Conservation (phyloP, 768 basidiomycete species). For the Tephrocybe sp. region DNA sequence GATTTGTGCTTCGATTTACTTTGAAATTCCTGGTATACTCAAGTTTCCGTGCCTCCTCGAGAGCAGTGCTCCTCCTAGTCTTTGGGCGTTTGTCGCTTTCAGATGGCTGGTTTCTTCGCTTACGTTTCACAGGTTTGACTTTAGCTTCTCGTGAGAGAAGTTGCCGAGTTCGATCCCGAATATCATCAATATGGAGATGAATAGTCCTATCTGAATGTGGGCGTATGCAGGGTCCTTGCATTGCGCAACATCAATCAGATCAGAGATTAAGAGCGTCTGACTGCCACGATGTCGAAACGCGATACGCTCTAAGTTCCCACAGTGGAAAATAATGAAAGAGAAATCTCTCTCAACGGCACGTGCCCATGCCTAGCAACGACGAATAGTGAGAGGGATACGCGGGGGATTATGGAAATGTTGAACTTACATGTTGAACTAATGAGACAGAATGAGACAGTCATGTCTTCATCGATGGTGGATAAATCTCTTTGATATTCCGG, state of each 20-base stretch:
- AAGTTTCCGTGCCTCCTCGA: background rate
- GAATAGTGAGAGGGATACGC: too few relatives aligned
- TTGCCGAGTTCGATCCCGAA: background rate
- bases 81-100: background rate
- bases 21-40: background rate
- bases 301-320: conserved; percentile 4
- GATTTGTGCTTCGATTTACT: background rate
- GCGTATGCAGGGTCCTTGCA: conserved; percentile 1
- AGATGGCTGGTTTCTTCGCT: background rate
- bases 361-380: conserved; percentile 6
- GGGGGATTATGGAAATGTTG: too few relatives aligned
- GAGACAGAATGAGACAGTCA: background rate
- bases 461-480: background rate
- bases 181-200: conserved; percentile 1
- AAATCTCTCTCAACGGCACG: conserved; percentile 8
- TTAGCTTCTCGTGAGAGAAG: background rate
- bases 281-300: conserved; percentile 8
- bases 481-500: background rate
- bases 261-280: conserved; percentile 8
- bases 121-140: background rate
- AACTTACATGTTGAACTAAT: conserved; percentile 8
- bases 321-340: conserved; percentile 8
- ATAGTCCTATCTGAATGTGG: conserved; percentile 3
- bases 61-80: background rate
- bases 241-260: background rate